Evolutionary conservation across 129 eudicot genomes (phyloP).

Genomic region (Lactuca saligna): DNA sequence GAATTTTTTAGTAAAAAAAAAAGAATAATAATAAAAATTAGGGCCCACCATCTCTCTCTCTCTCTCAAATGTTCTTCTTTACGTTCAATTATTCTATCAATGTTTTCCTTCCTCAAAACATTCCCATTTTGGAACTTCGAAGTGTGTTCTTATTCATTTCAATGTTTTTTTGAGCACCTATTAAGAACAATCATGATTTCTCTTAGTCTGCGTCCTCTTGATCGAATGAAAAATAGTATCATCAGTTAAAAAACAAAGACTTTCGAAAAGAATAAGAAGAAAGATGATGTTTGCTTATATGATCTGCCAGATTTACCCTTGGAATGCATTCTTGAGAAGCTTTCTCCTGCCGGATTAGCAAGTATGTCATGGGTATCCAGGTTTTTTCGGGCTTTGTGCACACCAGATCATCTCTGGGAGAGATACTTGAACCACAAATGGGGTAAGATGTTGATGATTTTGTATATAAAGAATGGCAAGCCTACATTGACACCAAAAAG

Average conservation of each 20-base stretch:
- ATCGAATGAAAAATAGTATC: slow-evolving; percentile 12
- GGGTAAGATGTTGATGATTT: slow-evolving; percentile 53
- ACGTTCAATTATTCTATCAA: slow-evolving; percentile 48
- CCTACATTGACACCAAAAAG: slow-evolving; percentile 41
- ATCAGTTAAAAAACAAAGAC: slow-evolving; percentile 20
- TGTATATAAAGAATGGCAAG: slow-evolving; percentile 65
- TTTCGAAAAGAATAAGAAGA: slow-evolving; percentile 20
- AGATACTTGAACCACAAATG: slow-evolving; percentile 66
- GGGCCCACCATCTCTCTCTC: background rate
- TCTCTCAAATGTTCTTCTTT: slow-evolving; percentile 51
- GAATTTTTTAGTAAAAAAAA: no score
- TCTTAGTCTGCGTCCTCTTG: slow-evolving; percentile 16
- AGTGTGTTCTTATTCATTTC: slow-evolving; percentile 28
- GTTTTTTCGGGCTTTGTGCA: slow-evolving; percentile 62
- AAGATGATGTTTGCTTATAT: slow-evolving; percentile 35
- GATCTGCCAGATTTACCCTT: slow-evolving; percentile 88
- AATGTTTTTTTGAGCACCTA: slow-evolving; percentile 23
- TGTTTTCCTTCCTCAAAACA: no score
- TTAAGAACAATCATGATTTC: slow-evolving; percentile 29
- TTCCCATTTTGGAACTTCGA: slow-evolving; percentile 31
- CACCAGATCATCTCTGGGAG: slow-evolving; percentile 77
- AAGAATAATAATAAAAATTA: no score
- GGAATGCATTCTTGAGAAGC: slow-evolving; percentile 83
- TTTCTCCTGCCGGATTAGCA: slow-evolving; percentile 56
- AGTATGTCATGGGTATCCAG: slow-evolving; percentile 61